A percentile compares a stretch with the other conserved stretches of the same genome.
Evolutionary conservation across 345 rosid species (phyloP).

Genomic region (Bruguiera gymnorhiza): DNA sequence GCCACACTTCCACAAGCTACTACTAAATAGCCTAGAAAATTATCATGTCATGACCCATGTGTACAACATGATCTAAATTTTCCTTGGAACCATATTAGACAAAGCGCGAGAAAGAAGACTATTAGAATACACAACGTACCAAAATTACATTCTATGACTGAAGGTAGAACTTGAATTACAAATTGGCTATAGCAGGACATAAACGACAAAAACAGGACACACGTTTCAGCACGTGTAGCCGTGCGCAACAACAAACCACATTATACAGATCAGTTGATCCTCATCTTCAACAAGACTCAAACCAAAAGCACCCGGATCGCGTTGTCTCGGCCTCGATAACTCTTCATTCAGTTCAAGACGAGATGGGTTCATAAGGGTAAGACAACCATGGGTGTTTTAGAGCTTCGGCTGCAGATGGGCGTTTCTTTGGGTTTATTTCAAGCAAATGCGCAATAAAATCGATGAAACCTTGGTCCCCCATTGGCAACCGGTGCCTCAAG

Average conservation of each 20-base stretch:
- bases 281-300: conserved; percentile 17
- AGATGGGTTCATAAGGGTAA: conserved; percentile 86
- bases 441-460: conserved; percentile 86
- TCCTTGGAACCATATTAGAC: no score
- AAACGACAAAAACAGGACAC: background rate
- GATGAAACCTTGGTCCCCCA: conserved; percentile 97
- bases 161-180: background rate
- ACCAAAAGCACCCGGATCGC: conserved; percentile 1
- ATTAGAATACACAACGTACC: no score
- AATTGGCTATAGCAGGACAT: background rate
- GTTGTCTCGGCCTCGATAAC: conserved; percentile 11
- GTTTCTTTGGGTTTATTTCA: conserved; percentile 83
- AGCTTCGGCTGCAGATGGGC: conserved; percentile 85
- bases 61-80: no score
- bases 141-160: no score
- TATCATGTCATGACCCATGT: no score
- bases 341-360: conserved; percentile 41
- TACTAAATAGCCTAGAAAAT: no score
- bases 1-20: no score
- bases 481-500: conserved; percentile 82
- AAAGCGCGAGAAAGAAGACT: no score
- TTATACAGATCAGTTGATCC: conserved; percentile 12
- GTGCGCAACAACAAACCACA: background rate
- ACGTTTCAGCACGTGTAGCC: background rate
- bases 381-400: conserved; percentile 94